Conservation (phyloP, 2,329 filamentous ascomycete species). For the Dissoconium aciculare region DNA sequence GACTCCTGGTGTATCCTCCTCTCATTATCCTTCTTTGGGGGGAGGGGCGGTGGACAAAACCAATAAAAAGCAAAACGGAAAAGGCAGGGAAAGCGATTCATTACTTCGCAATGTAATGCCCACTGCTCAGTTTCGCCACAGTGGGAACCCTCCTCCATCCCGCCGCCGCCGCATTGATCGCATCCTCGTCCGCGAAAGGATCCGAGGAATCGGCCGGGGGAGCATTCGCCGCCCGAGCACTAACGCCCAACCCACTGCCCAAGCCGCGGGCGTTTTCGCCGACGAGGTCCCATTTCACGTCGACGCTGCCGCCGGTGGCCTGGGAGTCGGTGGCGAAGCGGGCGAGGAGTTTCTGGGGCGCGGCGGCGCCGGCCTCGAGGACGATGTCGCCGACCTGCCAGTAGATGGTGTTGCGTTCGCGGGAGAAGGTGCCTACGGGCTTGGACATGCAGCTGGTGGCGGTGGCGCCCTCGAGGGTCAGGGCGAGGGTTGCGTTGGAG, state of each 20-base stretch:
- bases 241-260: slow-evolving; percentile 50
- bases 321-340: slow-evolving; percentile 61
- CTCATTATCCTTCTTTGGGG: too few relatives aligned
- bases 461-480: slow-evolving; percentile 48
- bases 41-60: too few relatives aligned
- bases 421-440: slow-evolving; percentile 62
- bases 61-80: too few relatives aligned
- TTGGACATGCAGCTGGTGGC: slow-evolving; percentile 60
- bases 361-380: slow-evolving; percentile 37
- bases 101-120: slow-evolving; percentile 43
- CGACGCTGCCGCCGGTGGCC: slow-evolving; percentile 59
- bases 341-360: slow-evolving; percentile 63
- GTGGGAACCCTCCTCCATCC: slow-evolving; percentile 54
- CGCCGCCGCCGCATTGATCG: slow-evolving; percentile 18
- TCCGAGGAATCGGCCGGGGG: slow-evolving; percentile 36
- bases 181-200: slow-evolving; percentile 55
- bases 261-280: slow-evolving; percentile 34
- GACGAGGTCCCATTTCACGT: slow-evolving; percentile 65
- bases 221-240: slow-evolving; percentile 29
- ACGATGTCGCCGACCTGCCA: slow-evolving; percentile 69
- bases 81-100: too few relatives aligned
- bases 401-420: slow-evolving; percentile 62
- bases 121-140: slow-evolving; percentile 54
- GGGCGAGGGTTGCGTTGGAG: slow-evolving; percentile 61
- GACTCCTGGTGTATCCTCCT: too few relatives aligned